Percentiles rank a stretch among this genome's conserved stretches.
These are phyloP conservation scores for Ochetophila trinervis DNA, from an alignment of 306 rosid species.

Conservation along the genomic window DNA sequence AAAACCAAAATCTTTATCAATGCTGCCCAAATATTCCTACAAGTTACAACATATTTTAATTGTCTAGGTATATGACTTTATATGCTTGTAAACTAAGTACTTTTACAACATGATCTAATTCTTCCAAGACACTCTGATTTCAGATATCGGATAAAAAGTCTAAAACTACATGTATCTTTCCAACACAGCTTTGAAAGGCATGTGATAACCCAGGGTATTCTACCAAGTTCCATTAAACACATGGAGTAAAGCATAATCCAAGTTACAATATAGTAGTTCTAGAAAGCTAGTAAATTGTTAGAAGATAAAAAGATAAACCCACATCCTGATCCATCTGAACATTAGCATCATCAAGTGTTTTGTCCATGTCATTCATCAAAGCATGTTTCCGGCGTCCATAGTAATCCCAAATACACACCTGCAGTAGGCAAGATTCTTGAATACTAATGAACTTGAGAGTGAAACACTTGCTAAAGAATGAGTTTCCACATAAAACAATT, in stretches of 20 bases:
- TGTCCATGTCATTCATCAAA: conserved; percentile 93
- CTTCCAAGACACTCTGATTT: too few relatives aligned
- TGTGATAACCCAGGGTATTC: too few relatives aligned
- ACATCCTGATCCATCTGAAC: conserved; percentile 99
- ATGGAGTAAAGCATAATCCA: neutral
- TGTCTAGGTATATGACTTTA: too few relatives aligned
- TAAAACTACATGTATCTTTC: too few relatives aligned
- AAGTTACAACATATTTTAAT: too few relatives aligned
- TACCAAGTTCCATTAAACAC: neutral
- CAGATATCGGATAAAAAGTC: too few relatives aligned
- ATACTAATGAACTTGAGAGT: conserved; percentile 12
- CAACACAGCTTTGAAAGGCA: too few relatives aligned
- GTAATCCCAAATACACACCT: conserved; percentile 97
- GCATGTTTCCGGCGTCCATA: conserved; percentile 79
- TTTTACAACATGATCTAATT: too few relatives aligned
- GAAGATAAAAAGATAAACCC: conserved; percentile 29
- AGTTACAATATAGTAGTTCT: neutral
- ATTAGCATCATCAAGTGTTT: conserved; percentile 95
- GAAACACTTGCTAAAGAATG: conserved; percentile 15
- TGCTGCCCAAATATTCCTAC: too few relatives aligned
- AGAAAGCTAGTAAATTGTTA: neutral
- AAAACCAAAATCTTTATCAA: too few relatives aligned
- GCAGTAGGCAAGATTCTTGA: conserved; percentile 16
- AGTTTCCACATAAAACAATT: conserved; percentile 8
- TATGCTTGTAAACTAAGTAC: too few relatives aligned